Evolutionary conservation across 2,329 filamentous ascomycete species (phyloP).

Genomic region (Xylariaceae sp.): DNA sequence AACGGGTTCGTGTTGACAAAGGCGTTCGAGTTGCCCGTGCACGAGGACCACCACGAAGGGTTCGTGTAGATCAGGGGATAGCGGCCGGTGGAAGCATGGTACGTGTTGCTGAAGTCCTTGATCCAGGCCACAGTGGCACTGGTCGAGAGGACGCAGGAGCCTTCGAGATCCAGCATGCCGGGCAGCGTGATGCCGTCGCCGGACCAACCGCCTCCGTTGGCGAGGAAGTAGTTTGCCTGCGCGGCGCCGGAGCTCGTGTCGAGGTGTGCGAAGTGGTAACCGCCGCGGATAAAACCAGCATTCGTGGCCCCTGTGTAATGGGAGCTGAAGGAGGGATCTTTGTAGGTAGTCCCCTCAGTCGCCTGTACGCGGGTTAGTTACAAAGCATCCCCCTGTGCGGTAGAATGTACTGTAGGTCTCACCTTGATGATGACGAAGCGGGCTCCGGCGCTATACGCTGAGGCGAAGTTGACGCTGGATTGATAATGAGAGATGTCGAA

Average conservation of each 20-base stretch:
- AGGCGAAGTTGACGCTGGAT: constrained; percentile 45
- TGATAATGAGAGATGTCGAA: constrained; percentile 53
- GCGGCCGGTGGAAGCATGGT: constrained; percentile 51
- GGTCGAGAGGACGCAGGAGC: constrained; percentile 52
- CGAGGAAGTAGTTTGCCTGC: constrained; percentile 59
- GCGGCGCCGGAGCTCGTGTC: constrained; percentile 48
- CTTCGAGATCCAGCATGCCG: constrained; percentile 63
- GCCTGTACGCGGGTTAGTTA: constrained; percentile 44
- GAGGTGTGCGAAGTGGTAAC: constrained; percentile 62
- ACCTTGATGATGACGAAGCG: constrained; percentile 55
- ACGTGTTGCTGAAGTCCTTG: constrained; percentile 57
- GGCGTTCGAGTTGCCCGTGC: constrained; percentile 55
- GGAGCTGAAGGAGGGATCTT: constrained; percentile 50
- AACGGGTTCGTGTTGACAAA: constrained; percentile 55
- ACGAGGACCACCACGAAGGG: constrained; percentile 59
- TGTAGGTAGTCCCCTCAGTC: constrained; percentile 57
- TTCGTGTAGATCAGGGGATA: constrained; percentile 61
- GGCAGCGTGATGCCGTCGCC: constrained; percentile 60
- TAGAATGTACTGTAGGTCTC: background rate
- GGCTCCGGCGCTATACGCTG: constrained; percentile 46
- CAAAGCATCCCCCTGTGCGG: background rate
- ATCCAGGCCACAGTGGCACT: constrained; percentile 59
- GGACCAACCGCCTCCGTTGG: constrained; percentile 60
- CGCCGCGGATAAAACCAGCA: constrained; percentile 59
- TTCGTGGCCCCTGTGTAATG: constrained; percentile 58